phyloP scores from a whole-genome alignment of 2,329 filamentous ascomycete species.

The Fusarium chlamydosporum region DNA sequence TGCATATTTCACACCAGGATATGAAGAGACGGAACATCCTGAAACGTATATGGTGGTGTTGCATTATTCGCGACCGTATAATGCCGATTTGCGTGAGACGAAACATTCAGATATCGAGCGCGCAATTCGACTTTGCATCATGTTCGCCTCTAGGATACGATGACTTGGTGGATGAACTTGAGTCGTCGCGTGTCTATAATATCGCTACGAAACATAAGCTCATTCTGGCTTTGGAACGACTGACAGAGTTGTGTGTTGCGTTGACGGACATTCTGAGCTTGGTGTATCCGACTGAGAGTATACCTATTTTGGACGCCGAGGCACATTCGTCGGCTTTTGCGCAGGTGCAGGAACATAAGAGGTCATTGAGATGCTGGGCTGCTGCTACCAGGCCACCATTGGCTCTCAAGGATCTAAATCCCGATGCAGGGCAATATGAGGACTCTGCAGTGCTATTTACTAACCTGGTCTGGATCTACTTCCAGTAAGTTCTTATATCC shows the following conservation, averaged over 20 bases:
- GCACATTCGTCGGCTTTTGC: slow-evolving; percentile 30
- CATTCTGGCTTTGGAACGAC: slow-evolving; percentile 26
- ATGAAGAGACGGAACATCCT: slow-evolving; percentile 28
- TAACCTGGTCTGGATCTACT: slow-evolving; percentile 45
- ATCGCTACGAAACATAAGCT: slow-evolving; percentile 42
- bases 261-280: slow-evolving; percentile 39
- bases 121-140: slow-evolving; percentile 34
- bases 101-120: slow-evolving; percentile 37
- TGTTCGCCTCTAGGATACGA: slow-evolving; percentile 33
- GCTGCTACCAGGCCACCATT: slow-evolving; percentile 28
- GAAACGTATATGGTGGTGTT: slow-evolving; percentile 44
- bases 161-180: slow-evolving; percentile 39
- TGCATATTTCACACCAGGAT: slow-evolving; percentile 17
- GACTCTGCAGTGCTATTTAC: slow-evolving; percentile 40
- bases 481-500: slow-evolving; percentile 18
- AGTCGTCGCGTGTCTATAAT: slow-evolving; percentile 37
- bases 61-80: slow-evolving; percentile 41
- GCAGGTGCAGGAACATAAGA: slow-evolving; percentile 33
- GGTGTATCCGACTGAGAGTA: slow-evolving; percentile 34
- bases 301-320: slow-evolving; percentile 22
- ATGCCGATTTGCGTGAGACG: slow-evolving; percentile 40
- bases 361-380: slow-evolving; percentile 24
- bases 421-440: slow-evolving; percentile 15
- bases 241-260: slow-evolving; percentile 36
- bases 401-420: slow-evolving; percentile 20